Percentiles rank a stretch among this genome's conserved stretches.
phyloP scores from a whole-genome alignment of 1,284 basidiomycete genomes.

The Mrakiaceae sp. region DNA sequence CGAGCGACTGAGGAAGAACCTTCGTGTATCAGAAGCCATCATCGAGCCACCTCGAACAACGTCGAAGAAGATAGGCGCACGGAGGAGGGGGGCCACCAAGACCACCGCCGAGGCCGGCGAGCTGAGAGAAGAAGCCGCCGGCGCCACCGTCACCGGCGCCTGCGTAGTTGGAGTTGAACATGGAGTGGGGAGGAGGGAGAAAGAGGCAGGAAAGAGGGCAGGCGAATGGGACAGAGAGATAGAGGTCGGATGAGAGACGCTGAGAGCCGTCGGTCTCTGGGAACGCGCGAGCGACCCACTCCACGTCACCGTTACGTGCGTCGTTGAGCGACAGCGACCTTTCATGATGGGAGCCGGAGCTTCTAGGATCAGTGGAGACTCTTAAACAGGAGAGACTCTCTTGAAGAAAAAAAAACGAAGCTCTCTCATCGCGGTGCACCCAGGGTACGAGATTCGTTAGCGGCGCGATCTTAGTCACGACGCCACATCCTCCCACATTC shows the following conservation, averaged over 20 bases:
- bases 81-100: conserved; percentile 10
- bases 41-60: neutral
- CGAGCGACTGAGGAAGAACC: conserved; percentile 14
- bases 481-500: neutral
- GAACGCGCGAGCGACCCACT: too few relatives aligned
- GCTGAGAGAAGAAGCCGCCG: conserved; percentile 11
- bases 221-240: neutral
- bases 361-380: too few relatives aligned
- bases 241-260: neutral
- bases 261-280: neutral
- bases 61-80: neutral
- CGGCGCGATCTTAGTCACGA: too few relatives aligned
- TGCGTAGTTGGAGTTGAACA: conserved; percentile 14
- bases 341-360: too few relatives aligned
- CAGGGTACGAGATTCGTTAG: too few relatives aligned
- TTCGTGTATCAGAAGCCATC: neutral
- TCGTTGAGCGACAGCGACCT: too few relatives aligned
- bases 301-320: too few relatives aligned
- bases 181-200: neutral
- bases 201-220: neutral
- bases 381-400: too few relatives aligned
- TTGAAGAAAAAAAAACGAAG: too few relatives aligned
- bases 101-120: conserved; percentile 3
- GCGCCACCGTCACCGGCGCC: neutral
- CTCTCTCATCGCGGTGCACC: too few relatives aligned